These are phyloP conservation scores for Choiromyces venosus DNA, from an alignment of 495 filamentous ascomycete species.

Conservation along the genomic window DNA sequence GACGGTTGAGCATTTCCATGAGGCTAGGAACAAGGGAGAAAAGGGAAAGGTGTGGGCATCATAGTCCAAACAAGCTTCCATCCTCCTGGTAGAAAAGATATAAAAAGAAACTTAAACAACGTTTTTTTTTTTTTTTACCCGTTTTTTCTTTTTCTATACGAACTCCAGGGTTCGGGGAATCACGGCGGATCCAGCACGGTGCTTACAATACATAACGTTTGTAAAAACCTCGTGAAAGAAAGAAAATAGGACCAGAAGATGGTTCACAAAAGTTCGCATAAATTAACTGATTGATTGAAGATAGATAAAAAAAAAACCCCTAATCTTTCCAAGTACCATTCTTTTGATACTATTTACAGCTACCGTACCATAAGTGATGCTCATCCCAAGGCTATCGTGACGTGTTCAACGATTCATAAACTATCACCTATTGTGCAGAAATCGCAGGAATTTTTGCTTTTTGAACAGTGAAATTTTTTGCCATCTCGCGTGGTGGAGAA, in stretches of 20 bases:
- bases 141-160: neutral
- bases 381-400: neutral
- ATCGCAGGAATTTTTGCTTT: neutral
- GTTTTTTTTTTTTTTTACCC: neutral
- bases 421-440: neutral
- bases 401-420: neutral
- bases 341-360: neutral
- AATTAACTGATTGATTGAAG: neutral
- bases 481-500: neutral
- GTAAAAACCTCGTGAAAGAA: neutral
- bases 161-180: neutral
- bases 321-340: neutral
- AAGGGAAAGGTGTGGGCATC: neutral
- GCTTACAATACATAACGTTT: neutral
- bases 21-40: neutral
- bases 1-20: neutral
- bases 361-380: neutral
- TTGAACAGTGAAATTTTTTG: neutral
- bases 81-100: neutral
- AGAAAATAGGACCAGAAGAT: neutral
- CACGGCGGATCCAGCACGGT: neutral
- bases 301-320: neutral
- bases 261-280: neutral
- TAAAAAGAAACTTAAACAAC: neutral
- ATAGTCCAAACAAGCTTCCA: neutral